A percentile compares a stretch with the other conserved stretches of the same genome.
These are phyloP conservation scores for Asterochloris erici DNA, from an alignment of 139 green algal species.

Conservation along the genomic window DNA sequence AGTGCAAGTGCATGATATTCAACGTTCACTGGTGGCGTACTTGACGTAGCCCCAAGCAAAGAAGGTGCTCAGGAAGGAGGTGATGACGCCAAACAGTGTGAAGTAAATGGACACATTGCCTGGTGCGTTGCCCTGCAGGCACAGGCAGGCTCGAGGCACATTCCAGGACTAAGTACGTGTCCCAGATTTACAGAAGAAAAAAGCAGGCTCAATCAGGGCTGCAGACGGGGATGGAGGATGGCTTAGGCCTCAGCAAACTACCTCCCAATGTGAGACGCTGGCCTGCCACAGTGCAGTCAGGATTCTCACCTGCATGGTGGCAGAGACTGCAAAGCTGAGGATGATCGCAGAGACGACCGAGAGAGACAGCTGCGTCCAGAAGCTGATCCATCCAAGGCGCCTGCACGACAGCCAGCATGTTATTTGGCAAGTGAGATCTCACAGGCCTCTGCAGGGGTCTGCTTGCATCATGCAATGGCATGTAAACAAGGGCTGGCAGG, in stretches of 20 bases:
- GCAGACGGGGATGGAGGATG: not conserved
- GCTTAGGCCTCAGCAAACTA: not conserved
- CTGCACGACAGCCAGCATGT: slow-evolving; percentile 3
- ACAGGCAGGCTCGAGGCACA: not conserved
- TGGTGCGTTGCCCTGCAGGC: not conserved
- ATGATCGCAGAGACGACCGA: slow-evolving; percentile 76
- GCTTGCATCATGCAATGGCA: too few relatives aligned
- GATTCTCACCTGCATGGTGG: slow-evolving; percentile 6
- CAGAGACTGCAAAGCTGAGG: slow-evolving; percentile 75
- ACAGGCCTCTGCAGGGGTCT: too few relatives aligned
- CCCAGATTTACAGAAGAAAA: not conserved
- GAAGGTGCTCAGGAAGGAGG: slow-evolving; percentile 77
- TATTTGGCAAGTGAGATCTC: too few relatives aligned
- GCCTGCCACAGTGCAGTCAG: not conserved
- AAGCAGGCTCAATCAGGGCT: not conserved
- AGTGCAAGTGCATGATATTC: not conserved
- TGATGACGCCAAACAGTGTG: slow-evolving; percentile 68
- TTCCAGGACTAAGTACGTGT: not conserved
- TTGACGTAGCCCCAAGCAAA: slow-evolving; percentile 48
- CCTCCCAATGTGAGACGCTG: not conserved
- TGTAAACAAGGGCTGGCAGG: too few relatives aligned
- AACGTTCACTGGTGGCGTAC: not conserved
- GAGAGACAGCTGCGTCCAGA: slow-evolving; percentile 89
- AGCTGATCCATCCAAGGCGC: slow-evolving; percentile 60
- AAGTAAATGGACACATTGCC: slow-evolving; percentile 45